A percentile compares a stretch with the other conserved stretches of the same genome.
These are phyloP conservation scores for Nemania sp. DNA, from an alignment of 2,329 filamentous ascomycete species.

Conservation along the genomic window DNA sequence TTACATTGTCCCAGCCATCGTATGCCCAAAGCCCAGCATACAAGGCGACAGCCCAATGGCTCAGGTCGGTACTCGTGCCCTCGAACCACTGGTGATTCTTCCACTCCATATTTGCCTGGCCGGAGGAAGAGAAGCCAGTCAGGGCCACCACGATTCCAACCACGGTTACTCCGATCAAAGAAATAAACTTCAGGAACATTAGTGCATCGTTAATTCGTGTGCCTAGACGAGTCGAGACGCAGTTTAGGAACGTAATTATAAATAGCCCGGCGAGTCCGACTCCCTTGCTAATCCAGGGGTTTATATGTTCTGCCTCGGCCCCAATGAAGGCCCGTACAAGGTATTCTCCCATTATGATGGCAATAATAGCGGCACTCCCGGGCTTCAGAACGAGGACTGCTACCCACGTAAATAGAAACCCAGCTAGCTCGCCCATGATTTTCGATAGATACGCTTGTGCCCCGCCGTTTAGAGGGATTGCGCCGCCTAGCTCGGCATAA, in stretches of 20 bases:
- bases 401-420: conserved; percentile 97
- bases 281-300: conserved; percentile 88
- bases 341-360: conserved; percentile 99
- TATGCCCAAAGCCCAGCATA: conserved; percentile 98
- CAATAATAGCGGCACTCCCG: conserved; percentile 90
- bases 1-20: conserved; percentile 98
- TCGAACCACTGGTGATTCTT: conserved; percentile 90
- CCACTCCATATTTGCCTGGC: conserved; percentile 84
- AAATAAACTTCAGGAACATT: conserved; percentile 97
- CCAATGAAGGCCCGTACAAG: conserved; percentile 89
- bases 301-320: conserved; percentile 83
- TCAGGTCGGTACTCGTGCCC: conserved; percentile 81
- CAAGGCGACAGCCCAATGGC: conserved; percentile 90
- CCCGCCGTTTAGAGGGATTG: conserved; percentile 94
- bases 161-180: conserved; percentile 85
- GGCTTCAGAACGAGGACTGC: conserved; percentile 95
- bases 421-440: conserved; percentile 92
- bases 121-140: conserved; percentile 84
- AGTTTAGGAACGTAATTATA: conserved; percentile 86
- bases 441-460: conserved; percentile 94
- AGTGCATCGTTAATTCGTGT: conserved; percentile 90
- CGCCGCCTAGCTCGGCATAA: conserved; percentile 94
- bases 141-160: conserved; percentile 89
- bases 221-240: conserved; percentile 87
- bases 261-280: conserved; percentile 83